phyloP scores from a whole-genome alignment of 208 protist genomes.

The Angomonas desouzai region DNA sequence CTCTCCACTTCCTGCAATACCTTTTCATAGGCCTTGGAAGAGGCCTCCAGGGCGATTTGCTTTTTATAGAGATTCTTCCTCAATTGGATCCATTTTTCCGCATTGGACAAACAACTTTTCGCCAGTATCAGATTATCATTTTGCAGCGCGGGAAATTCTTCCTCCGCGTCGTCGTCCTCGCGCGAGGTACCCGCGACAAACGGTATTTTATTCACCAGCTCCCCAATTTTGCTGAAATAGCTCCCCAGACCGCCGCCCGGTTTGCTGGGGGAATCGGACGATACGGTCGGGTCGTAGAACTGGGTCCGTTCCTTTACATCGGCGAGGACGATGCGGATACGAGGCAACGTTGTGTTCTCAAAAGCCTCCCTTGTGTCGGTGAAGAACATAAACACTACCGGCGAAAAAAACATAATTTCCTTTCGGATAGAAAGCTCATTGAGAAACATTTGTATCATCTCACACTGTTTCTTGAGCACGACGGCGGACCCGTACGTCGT shows the following conservation, averaged over 20 bases:
- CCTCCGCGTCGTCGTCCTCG: background rate
- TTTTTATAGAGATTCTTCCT: background rate
- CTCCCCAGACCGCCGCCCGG: background rate
- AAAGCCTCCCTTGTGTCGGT: background rate
- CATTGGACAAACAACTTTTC: slow-evolving; percentile 4
- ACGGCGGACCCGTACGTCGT: background rate
- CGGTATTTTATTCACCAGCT: background rate
- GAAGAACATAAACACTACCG: background rate
- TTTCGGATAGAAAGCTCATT: slow-evolving; percentile 2
- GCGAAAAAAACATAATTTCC: slow-evolving; percentile 1
- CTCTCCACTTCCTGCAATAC: background rate
- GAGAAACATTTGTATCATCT: background rate
- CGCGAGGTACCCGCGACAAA: background rate
- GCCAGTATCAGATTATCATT: background rate
- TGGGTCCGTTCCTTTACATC: background rate
- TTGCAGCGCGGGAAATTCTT: background rate
- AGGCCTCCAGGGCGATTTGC: background rate
- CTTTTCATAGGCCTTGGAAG: slow-evolving; percentile 4
- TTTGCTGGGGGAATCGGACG: background rate
- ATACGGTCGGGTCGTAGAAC: background rate
- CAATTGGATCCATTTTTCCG: slow-evolving; percentile 3
- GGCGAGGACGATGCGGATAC: background rate
- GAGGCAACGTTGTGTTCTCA: background rate
- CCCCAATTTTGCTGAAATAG: background rate
- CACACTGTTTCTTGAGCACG: background rate